Evolutionary conservation across 1,284 basidiomycete species (phyloP), one percentile per base, ranked within the genome.

Genomic region (Ustilago loliicola): DNA sequence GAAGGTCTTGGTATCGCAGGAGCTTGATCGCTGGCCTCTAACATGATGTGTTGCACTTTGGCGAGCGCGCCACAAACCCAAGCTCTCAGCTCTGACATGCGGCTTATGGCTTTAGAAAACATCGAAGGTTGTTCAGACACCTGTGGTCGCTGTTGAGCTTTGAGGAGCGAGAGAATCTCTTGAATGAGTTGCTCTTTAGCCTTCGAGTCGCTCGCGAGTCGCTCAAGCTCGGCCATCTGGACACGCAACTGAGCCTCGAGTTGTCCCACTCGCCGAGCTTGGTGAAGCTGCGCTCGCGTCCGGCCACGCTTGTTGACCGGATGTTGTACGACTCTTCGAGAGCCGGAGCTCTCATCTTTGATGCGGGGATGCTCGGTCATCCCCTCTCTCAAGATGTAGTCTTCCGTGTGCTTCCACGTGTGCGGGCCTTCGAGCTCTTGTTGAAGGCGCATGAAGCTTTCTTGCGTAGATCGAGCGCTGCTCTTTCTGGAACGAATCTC

Each of bases 21-120:
- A 21, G 42, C n/a, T 45, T 7, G 1, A 45, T 58, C 51, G 48
- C 60, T 58, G n/a, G 30, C 38, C 21, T 58, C 13, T 19, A 21
- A 23, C 51, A 56, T 48, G 2, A 15, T 13, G 23, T 23, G 6
- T 5, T 6, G 13, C 36, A 42, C 6, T 5, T 29, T 11, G 8
- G 54, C 15, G 9, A 56, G 23, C 5, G 30, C 6, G 15, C 7
- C 34, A 30, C 8, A 5, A 2, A 42, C 7, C 23, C 34, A 10
- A 5, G 17, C n/a, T 23, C 19, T 8, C 23, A 56, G 15, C 23
- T 29, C 13, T 27, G 11, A 17, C 10, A 56, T 11, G 17, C 19
- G 13, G 17, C 38, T 13, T 11, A 38, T 10, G 36, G 32, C 23
- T 23, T 19, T 56, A 23, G 54, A 56, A 11, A 40, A 19, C 8